These are phyloP conservation scores for Perilla frutescens DNA, from an alignment of 257 asterid genomes.

Conservation along the genomic window DNA sequence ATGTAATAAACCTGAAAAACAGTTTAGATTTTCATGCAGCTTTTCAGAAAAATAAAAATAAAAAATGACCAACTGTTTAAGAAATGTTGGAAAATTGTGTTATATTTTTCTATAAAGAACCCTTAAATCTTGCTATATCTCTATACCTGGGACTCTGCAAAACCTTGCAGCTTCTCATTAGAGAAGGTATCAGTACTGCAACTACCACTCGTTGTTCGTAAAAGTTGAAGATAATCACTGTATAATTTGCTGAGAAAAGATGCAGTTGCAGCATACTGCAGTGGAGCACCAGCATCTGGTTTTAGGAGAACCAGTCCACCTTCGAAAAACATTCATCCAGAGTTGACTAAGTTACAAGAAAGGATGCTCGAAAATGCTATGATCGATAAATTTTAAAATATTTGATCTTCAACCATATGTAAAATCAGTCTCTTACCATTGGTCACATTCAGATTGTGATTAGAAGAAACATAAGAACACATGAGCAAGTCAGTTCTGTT, in stretches of 20 bases:
- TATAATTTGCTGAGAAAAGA: constrained; percentile 65
- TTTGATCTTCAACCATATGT: not conserved
- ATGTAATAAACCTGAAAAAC: constrained; percentile 57
- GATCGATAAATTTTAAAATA: not conserved
- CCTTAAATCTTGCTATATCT: not conserved
- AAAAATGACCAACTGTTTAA: too few relatives aligned
- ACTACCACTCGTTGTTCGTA: constrained; percentile 39
- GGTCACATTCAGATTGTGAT: constrained; percentile 41
- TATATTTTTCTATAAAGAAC: not conserved
- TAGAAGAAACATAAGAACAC: constrained; percentile 53
- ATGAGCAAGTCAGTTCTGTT: constrained; percentile 58
- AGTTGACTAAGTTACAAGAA: not conserved
- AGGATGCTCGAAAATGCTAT: not conserved
- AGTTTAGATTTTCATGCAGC: not conserved
- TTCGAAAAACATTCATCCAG: constrained; percentile 7
- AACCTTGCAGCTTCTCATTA: constrained; percentile 38
- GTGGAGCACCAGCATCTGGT: constrained; percentile 46
- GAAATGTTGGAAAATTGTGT: too few relatives aligned
- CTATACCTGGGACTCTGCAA: constrained; percentile 57
- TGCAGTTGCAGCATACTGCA: constrained; percentile 63
- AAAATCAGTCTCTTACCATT: constrained; percentile 37
- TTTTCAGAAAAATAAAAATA: not conserved
- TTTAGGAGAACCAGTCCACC: constrained; percentile 60
- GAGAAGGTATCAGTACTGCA: constrained; percentile 47
- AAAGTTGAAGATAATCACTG: constrained; percentile 56